Conservation (phyloP, 2,329 filamentous ascomycete genomes). For the Aspergillus hortae region DNA sequence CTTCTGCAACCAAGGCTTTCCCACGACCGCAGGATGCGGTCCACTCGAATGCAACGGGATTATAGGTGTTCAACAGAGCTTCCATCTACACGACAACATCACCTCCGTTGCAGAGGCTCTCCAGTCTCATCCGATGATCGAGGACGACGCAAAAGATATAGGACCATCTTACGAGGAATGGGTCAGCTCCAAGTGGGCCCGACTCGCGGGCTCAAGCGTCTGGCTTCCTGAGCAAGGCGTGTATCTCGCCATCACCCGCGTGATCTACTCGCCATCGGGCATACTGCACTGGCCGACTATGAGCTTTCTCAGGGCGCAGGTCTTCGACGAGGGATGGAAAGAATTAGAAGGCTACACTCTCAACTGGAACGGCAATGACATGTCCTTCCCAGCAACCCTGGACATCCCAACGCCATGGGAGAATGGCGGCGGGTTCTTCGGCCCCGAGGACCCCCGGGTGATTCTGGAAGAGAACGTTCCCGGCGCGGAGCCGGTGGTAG, state of each 20-base stretch:
- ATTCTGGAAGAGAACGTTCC: background rate
- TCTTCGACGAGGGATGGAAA: background rate
- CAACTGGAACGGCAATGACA: background rate
- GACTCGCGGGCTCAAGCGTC: background rate
- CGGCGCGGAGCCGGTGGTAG: background rate
- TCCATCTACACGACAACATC: background rate
- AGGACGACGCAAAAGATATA: background rate
- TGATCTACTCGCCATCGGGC: background rate
- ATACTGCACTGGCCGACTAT: background rate
- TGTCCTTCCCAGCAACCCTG: background rate
- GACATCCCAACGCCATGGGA: background rate
- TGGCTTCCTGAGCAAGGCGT: background rate
- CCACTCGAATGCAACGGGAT: background rate
- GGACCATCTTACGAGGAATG: background rate
- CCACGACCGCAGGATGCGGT: background rate
- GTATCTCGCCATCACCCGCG: background rate
- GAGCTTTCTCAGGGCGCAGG: background rate
- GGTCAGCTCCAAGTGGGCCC: background rate
- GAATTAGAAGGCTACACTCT: background rate
- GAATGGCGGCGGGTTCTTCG: background rate
- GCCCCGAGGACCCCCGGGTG: background rate
- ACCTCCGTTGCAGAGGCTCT: background rate
- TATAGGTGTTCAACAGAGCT: background rate
- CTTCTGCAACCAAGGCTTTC: background rate
- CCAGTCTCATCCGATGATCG: background rate